Conservation (phyloP, 2,329 filamentous ascomycete species). For the Aspergillus sp. region DNA sequence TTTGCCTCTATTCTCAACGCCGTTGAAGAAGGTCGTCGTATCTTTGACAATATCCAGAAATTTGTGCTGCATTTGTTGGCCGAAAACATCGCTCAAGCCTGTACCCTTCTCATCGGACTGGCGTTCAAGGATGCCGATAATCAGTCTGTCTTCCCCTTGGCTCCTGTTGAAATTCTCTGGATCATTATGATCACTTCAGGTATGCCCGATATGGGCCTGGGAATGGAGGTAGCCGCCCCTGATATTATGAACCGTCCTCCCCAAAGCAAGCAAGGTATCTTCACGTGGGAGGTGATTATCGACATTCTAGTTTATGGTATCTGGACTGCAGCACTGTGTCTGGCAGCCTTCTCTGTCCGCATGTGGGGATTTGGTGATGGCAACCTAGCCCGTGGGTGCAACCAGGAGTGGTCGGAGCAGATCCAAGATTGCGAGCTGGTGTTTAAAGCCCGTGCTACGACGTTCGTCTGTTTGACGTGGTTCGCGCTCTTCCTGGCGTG, state of each 20-base stretch:
- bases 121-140: slow-evolving; percentile 72
- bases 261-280: slow-evolving; percentile 69
- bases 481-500: slow-evolving; percentile 75
- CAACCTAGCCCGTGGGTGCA: slow-evolving; percentile 62
- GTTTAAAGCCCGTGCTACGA: slow-evolving; percentile 71
- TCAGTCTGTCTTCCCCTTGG: slow-evolving; percentile 81
- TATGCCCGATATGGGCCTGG: slow-evolving; percentile 84
- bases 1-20: slow-evolving; percentile 84
- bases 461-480: slow-evolving; percentile 75
- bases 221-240: slow-evolving; percentile 72
- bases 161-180: slow-evolving; percentile 86
- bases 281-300: slow-evolving; percentile 73
- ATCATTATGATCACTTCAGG: slow-evolving; percentile 92
- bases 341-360: slow-evolving; percentile 65
- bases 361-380: slow-evolving; percentile 53
- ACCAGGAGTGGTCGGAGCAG: slow-evolving; percentile 43
- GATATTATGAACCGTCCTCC: slow-evolving; percentile 82
- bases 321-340: slow-evolving; percentile 72
- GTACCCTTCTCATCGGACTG: slow-evolving; percentile 77
- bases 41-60: slow-evolving; percentile 89
- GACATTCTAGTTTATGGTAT: slow-evolving; percentile 82
- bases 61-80: slow-evolving; percentile 79
- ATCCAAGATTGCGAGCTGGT: slow-evolving; percentile 63
- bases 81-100: slow-evolving; percentile 82
- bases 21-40: slow-evolving; percentile 79